Conservation (phyloP, 202 grass and related monocot species). For the Setaria italica region DNA sequence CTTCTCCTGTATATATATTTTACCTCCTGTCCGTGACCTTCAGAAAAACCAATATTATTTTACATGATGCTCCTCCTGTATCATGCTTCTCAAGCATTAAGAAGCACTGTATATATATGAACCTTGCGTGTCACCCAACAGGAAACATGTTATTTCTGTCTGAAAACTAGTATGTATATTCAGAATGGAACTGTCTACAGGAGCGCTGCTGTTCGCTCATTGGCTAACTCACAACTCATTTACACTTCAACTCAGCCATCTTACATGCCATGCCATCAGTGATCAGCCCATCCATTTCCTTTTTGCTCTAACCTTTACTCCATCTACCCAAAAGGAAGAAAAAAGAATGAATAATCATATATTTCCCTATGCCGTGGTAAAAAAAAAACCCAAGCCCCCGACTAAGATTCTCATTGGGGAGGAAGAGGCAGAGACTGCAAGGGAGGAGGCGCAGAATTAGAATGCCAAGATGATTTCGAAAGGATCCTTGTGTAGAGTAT, state of each 20-base stretch:
- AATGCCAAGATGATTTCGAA: constrained; percentile 20
- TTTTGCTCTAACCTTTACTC: constrained; percentile 10
- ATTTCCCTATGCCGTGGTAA: background rate
- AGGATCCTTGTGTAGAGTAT: constrained; percentile 77
- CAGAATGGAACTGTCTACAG: constrained; percentile 29
- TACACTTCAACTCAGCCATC: constrained; percentile 51
- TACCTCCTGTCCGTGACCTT: too few species aligned
- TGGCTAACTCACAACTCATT: constrained; percentile 50
- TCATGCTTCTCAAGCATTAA: background rate
- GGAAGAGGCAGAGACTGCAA: constrained; percentile 5
- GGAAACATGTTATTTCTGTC: background rate
- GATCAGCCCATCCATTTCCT: constrained; percentile 12
- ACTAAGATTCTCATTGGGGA: constrained; percentile 39
- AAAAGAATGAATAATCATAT: constrained; percentile 15
- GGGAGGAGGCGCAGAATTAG: background rate
- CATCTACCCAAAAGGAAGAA: constrained; percentile 17
- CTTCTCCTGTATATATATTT: background rate
- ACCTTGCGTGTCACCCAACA: background rate
- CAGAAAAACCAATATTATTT: background rate
- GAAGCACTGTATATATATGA: background rate
- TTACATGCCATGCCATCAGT: constrained; percentile 36
- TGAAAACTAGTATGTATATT: background rate
- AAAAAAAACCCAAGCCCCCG: background rate
- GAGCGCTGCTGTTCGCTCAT: constrained; percentile 19
- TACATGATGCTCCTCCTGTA: background rate